Base-by-base conservation (phyloP, 140 eudicot species). In the Cichorium intybus region DNA sequence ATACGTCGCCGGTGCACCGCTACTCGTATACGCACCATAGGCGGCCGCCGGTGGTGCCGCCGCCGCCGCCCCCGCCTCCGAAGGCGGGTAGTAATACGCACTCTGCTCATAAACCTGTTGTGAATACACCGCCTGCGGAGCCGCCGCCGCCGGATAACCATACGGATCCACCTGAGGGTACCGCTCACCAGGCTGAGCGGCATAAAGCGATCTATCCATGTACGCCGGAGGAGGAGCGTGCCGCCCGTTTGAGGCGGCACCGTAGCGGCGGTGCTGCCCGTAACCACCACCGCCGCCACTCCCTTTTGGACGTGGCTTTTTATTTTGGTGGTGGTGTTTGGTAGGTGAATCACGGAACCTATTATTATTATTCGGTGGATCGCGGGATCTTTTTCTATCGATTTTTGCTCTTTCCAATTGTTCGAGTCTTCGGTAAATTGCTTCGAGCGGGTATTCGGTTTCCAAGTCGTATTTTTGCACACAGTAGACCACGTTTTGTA, bases 401-500 rank as follows among this genome's bases (percentile, higher is more conserved):
- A 66, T 60, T 34, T 62, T 80, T 15, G 71, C 53, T 28, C 77
- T 77, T 62, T 66, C 84, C 61, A 84, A 77, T 79, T 84, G 90
- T 31, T 60, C 54, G 10, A 70, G 77, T 61, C 90, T 69, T 71
- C 66, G 57, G 12, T 71, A 62, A 51, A 84, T 84, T 47, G 87
- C 77, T 20, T 80, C 87, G 23, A 84, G 84, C 16, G 87, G 87
- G 77, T 84, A 80, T 6, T 69, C 77, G 18, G 77, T 74, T 65
- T 80, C 80, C 4, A 84, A 82, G 15, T 75, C 61, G 73, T 80
- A 80, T 16, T 78, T 76, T 28, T 80, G 54, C 29, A 84, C 77
- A 31, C 90, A 84, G 26, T 57, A 20, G 22, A 84, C 72, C 10
- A 84, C 82, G 33, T 41, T 74, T 73, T 50, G 75, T 43, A 84